phyloP scores from a whole-genome alignment of 208 protist genomes.

The Leishmania guyanensis region DNA sequence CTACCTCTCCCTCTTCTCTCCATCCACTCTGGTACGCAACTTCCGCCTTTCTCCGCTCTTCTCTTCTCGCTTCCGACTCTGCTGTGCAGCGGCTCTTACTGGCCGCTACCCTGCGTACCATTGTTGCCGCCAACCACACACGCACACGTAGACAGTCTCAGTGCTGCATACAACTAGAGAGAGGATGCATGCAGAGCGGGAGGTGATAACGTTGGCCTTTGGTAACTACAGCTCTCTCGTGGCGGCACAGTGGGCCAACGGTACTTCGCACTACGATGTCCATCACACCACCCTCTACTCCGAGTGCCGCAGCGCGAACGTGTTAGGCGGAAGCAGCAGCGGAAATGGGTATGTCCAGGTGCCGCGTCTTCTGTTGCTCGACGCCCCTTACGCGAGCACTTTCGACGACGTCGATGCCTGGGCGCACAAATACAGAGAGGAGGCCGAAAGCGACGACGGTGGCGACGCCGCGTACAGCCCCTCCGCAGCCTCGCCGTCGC shows the following conservation, averaged over 20 bases:
- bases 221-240: constrained; percentile 88
- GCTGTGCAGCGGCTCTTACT: background rate
- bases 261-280: constrained; percentile 69
- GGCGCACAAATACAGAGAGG: constrained; percentile 17
- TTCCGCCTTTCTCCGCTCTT: background rate
- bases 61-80: too few species aligned
- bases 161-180: background rate
- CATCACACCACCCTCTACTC: constrained; percentile 71
- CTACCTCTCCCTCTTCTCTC: background rate
- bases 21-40: background rate
- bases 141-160: background rate
- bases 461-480: constrained; percentile 9
- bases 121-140: background rate
- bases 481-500: background rate
- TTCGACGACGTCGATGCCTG: constrained; percentile 39
- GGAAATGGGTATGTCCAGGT: constrained; percentile 37
- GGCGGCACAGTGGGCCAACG: constrained; percentile 87
- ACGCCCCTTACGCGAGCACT: constrained; percentile 67
- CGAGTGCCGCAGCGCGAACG: constrained; percentile 38
- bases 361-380: constrained; percentile 72
- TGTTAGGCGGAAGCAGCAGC: constrained; percentile 34
- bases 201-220: constrained; percentile 79
- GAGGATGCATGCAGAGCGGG: constrained; percentile 42
- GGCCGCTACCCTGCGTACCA: background rate
- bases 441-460: constrained; percentile 14